Evolutionary conservation across 345 rosid genomes (phyloP).

Genomic region (Aegle marmelos): DNA sequence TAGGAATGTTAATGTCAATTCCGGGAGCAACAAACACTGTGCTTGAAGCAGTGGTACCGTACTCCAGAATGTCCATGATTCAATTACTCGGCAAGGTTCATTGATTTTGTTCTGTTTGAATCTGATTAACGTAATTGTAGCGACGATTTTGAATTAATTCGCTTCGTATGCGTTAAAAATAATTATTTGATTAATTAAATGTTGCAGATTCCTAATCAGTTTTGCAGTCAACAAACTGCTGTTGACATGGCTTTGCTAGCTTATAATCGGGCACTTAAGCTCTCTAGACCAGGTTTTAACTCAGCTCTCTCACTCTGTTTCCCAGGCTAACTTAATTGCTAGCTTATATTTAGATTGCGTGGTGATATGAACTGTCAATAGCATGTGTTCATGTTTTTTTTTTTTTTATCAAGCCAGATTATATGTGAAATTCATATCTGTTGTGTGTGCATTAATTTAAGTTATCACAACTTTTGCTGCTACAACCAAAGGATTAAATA

Average conservation of each 20-base stretch:
- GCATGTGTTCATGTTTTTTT: neutral
- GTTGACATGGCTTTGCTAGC: conserved; percentile 79
- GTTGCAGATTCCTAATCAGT: conserved; percentile 59
- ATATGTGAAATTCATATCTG: neutral
- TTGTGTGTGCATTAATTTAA: neutral
- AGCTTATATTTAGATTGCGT: neutral
- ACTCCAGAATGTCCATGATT: conserved; percentile 57
- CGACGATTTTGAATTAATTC: neutral
- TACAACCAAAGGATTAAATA: neutral
- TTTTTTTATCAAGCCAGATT: neutral
- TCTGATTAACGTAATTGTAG: neutral
- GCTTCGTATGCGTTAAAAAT: neutral
- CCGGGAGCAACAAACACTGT: conserved; percentile 92
- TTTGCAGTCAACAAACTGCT: conserved; percentile 56
- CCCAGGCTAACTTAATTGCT: neutral
- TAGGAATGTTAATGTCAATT: conserved; percentile 75
- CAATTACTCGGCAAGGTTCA: conserved; percentile 75
- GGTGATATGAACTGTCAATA: neutral
- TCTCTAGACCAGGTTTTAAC: conserved; percentile 62
- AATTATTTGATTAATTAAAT: neutral
- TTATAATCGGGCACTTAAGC: conserved; percentile 86
- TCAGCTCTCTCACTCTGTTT: neutral
- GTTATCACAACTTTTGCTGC: neutral
- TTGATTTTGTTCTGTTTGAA: neutral
- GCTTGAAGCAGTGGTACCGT: conserved; percentile 81